phyloP scores from a whole-genome alignment of 345 rosid genomes.

The Corchorus olitorius region DNA sequence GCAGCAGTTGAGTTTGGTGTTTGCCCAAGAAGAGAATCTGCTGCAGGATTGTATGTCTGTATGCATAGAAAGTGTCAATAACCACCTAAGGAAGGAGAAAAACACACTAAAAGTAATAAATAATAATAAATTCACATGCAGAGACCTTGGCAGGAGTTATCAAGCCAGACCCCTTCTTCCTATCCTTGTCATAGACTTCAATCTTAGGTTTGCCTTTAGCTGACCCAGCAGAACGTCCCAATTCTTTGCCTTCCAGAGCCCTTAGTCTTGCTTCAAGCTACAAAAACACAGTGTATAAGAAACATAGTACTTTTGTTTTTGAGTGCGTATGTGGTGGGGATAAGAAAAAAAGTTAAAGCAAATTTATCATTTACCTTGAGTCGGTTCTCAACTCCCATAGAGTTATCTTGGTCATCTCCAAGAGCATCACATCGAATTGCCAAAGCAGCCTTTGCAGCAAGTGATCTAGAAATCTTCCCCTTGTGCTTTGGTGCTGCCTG shows the following conservation, averaged over 20 bases:
- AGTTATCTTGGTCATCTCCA: slow-evolving; percentile 74
- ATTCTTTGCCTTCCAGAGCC: slow-evolving; percentile 70
- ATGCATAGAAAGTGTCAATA: background rate
- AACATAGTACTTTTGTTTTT: too few relatives aligned
- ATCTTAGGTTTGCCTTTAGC: slow-evolving; percentile 90
- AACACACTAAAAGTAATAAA: background rate
- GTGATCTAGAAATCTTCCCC: slow-evolving; percentile 87
- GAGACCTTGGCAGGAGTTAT: slow-evolving; percentile 85
- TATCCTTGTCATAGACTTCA: slow-evolving; percentile 80
- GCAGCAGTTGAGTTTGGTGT: slow-evolving; percentile 14
- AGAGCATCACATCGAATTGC: slow-evolving; percentile 89
- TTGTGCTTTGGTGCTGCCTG: slow-evolving; percentile 87
- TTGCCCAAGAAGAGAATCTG: slow-evolving; percentile 65
- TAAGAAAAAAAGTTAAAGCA: too few relatives aligned
- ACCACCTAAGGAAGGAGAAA: background rate
- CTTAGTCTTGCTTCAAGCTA: slow-evolving; percentile 89
- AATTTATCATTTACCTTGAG: slow-evolving; percentile 48
- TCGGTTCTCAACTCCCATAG: slow-evolving; percentile 83
- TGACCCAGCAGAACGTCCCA: slow-evolving; percentile 79
- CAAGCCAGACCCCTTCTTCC: slow-evolving; percentile 67
- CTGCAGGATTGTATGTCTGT: slow-evolving; percentile 78
- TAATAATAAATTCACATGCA: background rate
- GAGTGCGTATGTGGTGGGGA: too few relatives aligned
- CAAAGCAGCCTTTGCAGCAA: slow-evolving; percentile 81
- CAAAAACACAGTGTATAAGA: background rate